A percentile compares a stretch with the other conserved stretches of the same genome.
Evolutionary conservation across 1,284 basidiomycete genomes (phyloP).

Genomic region (Schizophyllum commune): DNA sequence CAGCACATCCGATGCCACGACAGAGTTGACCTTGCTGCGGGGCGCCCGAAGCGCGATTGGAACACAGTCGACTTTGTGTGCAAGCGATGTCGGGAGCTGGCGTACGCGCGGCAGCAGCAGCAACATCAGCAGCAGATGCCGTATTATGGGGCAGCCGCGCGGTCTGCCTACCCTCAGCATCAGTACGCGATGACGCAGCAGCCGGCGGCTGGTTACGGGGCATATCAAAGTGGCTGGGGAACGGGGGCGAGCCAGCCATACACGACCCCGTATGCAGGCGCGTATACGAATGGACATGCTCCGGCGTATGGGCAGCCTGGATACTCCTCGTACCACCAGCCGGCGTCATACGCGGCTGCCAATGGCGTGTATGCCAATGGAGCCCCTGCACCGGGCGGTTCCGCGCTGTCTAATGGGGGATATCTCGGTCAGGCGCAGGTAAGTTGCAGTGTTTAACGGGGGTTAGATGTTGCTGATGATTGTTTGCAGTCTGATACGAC

Average conservation of each 20-base stretch:
- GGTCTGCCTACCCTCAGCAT: neutral
- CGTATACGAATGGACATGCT: neutral
- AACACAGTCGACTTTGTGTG: conserved; percentile 61
- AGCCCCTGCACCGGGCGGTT: neutral
- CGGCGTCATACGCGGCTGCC: neutral
- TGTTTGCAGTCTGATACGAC: neutral
- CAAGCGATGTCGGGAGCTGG: conserved; percentile 31
- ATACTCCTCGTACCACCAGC: neutral
- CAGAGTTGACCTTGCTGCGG: conserved; percentile 45
- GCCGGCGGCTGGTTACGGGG: neutral
- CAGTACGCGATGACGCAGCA: neutral
- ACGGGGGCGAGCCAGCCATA: too few species aligned
- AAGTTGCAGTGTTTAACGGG: neutral
- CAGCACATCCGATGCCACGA: conserved; percentile 79
- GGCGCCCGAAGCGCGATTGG: conserved; percentile 63
- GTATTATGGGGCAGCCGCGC: neutral
- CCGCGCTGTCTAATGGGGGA: neutral
- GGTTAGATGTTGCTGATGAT: neutral
- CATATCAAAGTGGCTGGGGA: neutral
- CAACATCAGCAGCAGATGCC: neutral
- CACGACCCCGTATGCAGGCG: neutral
- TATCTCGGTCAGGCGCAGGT: neutral
- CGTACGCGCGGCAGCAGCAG: neutral
- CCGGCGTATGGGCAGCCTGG: neutral
- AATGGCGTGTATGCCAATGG: neutral